A percentile compares a stretch with the other conserved stretches of the same genome.
phyloP scores from a whole-genome alignment of 306 rosid species.

The Vigna reflexopilosa region DNA sequence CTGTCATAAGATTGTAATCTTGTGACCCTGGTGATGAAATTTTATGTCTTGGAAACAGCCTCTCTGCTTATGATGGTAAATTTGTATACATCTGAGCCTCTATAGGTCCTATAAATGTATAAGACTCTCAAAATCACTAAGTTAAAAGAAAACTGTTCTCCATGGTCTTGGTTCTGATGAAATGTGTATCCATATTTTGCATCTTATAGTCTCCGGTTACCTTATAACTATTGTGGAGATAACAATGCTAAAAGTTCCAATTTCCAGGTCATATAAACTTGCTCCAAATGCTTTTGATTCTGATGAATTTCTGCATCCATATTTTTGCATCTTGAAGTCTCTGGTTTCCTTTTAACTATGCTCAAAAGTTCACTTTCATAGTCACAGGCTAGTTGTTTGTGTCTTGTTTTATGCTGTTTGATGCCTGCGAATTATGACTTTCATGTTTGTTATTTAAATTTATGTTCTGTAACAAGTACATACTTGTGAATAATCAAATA shows the following conservation, averaged over 20 bases:
- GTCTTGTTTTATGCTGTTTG: conserved; percentile 22
- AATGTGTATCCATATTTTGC: too few relatives aligned
- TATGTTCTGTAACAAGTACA: conserved; percentile 25
- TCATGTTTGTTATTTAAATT: conserved; percentile 22
- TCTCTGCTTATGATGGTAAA: not conserved
- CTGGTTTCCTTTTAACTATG: conserved; percentile 13
- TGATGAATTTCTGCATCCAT: conserved; percentile 9
- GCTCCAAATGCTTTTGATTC: conserved; percentile 3
- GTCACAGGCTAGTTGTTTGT: conserved; percentile 9
- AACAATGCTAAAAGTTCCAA: too few relatives aligned
- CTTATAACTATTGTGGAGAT: too few relatives aligned
- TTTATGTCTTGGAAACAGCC: conserved; percentile 1
- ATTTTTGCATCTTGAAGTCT: not conserved
- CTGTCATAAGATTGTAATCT: not conserved
- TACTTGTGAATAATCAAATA: conserved; percentile 44
- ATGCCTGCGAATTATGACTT: not conserved
- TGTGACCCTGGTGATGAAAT: not conserved
- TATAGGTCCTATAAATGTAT: not conserved
- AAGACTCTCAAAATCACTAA: too few relatives aligned
- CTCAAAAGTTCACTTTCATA: not conserved
- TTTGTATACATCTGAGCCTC: not conserved
- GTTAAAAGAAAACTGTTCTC: too few relatives aligned
- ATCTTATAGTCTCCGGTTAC: too few relatives aligned
- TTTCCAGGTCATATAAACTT: not conserved
- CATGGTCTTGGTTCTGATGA: too few relatives aligned